These are phyloP conservation scores for Sphaceloma murrayae DNA, from an alignment of 2,329 filamentous ascomycete genomes.

Conservation along the genomic window DNA sequence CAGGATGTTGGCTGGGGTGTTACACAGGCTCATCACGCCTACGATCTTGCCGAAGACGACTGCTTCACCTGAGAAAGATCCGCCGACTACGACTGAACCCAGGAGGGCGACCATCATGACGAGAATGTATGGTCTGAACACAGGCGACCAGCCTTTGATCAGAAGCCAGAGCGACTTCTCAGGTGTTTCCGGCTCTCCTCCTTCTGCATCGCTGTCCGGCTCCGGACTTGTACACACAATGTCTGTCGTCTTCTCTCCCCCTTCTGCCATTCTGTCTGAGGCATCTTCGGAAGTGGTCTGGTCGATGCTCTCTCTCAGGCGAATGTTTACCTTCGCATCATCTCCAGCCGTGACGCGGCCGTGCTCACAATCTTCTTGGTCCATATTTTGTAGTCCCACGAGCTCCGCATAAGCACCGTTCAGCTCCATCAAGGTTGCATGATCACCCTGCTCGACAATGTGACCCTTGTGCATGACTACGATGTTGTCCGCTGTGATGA, in stretches of 20 bases:
- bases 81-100: background rate
- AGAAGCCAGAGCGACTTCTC: too few species aligned
- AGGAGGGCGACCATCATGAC: too few species aligned
- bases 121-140: too few species aligned
- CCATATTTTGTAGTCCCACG: conserved; percentile 38
- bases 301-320: background rate
- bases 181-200: too few species aligned
- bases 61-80: conserved; percentile 31
- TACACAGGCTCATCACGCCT: conserved; percentile 47
- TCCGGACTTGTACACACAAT: too few species aligned
- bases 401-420: conserved; percentile 39
- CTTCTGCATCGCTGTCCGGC: too few species aligned
- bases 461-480: conserved; percentile 42
- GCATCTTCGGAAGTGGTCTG: too few species aligned
- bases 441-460: conserved; percentile 40
- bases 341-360: too few species aligned
- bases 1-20: conserved; percentile 39
- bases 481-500: conserved; percentile 34
- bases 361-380: too few species aligned
- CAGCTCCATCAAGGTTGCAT: conserved; percentile 36
- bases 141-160: too few species aligned
- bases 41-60: conserved; percentile 54
- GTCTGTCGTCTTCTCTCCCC: too few species aligned
- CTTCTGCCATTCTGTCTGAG: too few species aligned
- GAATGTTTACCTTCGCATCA: background rate